phyloP scores from a whole-genome alignment of 345 rosid genomes.

The Populus davidiana region DNA sequence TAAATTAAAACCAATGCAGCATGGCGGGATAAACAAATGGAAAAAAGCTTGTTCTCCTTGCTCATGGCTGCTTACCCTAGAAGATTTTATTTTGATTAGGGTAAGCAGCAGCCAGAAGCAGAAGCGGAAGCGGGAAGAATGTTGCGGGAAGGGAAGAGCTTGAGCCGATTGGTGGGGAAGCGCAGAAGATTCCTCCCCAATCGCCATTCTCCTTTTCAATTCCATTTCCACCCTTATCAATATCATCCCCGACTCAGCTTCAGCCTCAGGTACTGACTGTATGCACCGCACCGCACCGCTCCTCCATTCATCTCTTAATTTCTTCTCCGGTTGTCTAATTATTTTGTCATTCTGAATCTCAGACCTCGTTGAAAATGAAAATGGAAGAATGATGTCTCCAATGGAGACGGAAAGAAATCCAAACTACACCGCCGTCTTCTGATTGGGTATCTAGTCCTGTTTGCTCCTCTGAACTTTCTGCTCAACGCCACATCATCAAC shows the following conservation, averaged over 20 bases:
- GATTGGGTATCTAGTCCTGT: conserved; percentile 47
- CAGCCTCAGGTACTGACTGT: neutral
- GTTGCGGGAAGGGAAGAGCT: conserved; percentile 64
- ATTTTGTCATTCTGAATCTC: neutral
- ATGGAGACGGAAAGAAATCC: neutral
- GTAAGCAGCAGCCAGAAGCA: neutral
- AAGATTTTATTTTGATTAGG: too few relatives aligned
- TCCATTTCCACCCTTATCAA: conserved; percentile 2
- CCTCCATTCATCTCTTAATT: neutral
- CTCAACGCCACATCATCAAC: conserved; percentile 45
- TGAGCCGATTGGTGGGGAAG: conserved; percentile 64
- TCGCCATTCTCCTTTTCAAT: conserved; percentile 43
- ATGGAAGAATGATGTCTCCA: neutral
- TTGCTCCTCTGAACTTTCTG: conserved; percentile 43
- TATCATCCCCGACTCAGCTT: neutral
- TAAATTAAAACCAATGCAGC: neutral
- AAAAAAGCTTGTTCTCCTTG: neutral
- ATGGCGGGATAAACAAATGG: neutral
- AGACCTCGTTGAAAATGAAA: neutral
- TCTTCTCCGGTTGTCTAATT: neutral
- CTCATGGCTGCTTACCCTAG: neutral
- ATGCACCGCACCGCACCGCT: too few relatives aligned
- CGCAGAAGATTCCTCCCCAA: conserved; percentile 70
- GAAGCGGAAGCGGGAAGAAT: conserved; percentile 18
- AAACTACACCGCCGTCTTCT: neutral